A percentile compares a stretch with the other conserved stretches of the same genome.
These are phyloP conservation scores for Wickerhamiella infanticola DNA, from an alignment of 1,139 yeast species.

Conservation along the genomic window DNA sequence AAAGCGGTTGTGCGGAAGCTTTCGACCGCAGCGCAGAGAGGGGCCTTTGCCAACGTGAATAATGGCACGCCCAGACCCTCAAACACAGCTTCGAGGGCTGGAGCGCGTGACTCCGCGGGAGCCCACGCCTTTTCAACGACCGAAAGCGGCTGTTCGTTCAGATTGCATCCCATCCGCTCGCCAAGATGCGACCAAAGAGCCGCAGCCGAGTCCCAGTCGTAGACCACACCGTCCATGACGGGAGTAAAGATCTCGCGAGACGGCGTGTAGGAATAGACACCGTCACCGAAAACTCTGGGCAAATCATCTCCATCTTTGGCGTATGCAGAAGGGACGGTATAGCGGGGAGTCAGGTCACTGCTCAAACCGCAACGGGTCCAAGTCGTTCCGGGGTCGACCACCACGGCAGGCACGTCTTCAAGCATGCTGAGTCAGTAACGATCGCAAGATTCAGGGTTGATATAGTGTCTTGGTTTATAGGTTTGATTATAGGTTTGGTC, in stretches of 20 bases:
- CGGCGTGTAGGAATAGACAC: conserved; percentile 21
- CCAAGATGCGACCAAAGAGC: conserved; percentile 26
- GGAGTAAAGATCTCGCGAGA: conserved; percentile 27
- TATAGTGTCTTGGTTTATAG: too few species aligned
- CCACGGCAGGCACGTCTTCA: conserved; percentile 58
- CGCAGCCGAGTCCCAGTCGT: conserved; percentile 33
- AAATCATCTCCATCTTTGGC: conserved; percentile 18
- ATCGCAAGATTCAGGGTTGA: too few species aligned
- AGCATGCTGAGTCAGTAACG: conserved; percentile 4
- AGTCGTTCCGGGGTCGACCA: conserved; percentile 80
- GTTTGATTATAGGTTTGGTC: too few species aligned
- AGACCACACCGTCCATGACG: conserved; percentile 27
- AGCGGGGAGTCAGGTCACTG: conserved; percentile 78
- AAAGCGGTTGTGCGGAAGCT: conserved; percentile 25
- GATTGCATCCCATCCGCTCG: conserved; percentile 34
- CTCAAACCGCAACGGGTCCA: conserved; percentile 81
- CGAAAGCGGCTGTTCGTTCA: conserved; percentile 60
- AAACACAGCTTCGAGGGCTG: conserved; percentile 57
- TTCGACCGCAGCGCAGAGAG: conserved; percentile 62
- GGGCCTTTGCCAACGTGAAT: conserved; percentile 65
- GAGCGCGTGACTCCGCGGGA: conserved; percentile 49
- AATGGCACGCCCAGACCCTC: conserved; percentile 75
- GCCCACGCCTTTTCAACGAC: conserved; percentile 84
- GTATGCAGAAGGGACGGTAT: conserved; percentile 50
- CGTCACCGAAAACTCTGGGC: conserved; percentile 20